Percentiles rank a stretch among this genome's conserved stretches.
Evolutionary conservation across 1,139 yeast genomes (phyloP).

Genomic region (Candida freyschussii): DNA sequence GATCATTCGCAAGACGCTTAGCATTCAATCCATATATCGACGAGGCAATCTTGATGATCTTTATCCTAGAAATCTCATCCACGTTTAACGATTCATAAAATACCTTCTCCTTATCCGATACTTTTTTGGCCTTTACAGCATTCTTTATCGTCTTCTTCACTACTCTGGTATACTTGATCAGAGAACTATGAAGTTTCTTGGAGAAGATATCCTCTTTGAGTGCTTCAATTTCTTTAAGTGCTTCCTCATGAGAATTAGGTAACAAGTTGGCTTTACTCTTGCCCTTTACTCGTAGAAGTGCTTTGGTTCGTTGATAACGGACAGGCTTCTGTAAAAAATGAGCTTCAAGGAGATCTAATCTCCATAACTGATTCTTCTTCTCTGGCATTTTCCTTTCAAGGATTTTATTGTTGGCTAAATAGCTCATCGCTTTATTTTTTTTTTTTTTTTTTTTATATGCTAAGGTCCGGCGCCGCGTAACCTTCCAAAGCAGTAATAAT

Average conservation of each 20-base stretch:
- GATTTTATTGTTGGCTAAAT: no score
- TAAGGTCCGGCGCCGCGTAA: no score
- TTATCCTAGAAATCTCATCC: conserved; percentile 15
- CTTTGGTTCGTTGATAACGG: conserved; percentile 16
- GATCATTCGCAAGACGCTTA: conserved; percentile 9
- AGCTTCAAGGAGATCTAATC: conserved; percentile 17
- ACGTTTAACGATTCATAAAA: conserved; percentile 17
- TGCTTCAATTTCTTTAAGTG: conserved; percentile 15
- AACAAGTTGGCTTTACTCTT: conserved; percentile 11
- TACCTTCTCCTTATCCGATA: conserved; percentile 15
- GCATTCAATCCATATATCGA: conserved; percentile 14
- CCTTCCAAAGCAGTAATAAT: no score
- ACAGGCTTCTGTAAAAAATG: conserved; percentile 13
- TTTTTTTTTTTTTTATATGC: no score
- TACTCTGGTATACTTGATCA: conserved; percentile 15
- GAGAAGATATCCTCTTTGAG: conserved; percentile 17
- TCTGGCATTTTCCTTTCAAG: conserved; percentile 8
- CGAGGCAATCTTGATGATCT: conserved; percentile 17
- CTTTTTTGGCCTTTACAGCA: conserved; percentile 6
- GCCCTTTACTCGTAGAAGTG: conserved; percentile 13
- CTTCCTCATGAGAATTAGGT: conserved; percentile 12
- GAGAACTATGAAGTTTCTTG: conserved; percentile 19
- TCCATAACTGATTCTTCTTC: conserved; percentile 17
- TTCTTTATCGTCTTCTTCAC: conserved; percentile 16
- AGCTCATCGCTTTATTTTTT: no score